Evolutionary conservation across 176 grass and related monocot species (phyloP).

Genomic region (Oropetium thomaeum): DNA sequence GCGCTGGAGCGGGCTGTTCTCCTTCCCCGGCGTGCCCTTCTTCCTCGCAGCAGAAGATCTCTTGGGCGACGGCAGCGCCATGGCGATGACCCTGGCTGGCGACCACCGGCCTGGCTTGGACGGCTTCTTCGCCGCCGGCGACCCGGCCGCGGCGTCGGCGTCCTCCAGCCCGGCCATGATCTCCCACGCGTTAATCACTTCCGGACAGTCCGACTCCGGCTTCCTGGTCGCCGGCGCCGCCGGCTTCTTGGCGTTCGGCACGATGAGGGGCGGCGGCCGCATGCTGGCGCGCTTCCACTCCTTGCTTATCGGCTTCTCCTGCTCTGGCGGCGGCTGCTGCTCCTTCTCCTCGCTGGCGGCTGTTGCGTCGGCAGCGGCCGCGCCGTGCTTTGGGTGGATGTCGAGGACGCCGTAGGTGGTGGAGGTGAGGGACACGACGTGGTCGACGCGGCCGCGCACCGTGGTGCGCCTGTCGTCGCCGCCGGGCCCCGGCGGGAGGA

Average conservation of each 20-base stretch:
- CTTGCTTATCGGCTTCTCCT: slow-evolving; percentile 58
- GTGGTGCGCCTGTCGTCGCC: slow-evolving; percentile 34
- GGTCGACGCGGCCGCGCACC: slow-evolving; percentile 48
- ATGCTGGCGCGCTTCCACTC: slow-evolving; percentile 53
- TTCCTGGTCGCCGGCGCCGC: background rate
- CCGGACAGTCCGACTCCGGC: slow-evolving; percentile 48
- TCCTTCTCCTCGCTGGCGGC: background rate
- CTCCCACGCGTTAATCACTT: slow-evolving; percentile 93
- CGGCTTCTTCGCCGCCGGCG: slow-evolving; percentile 67
- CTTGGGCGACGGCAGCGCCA: slow-evolving; percentile 56
- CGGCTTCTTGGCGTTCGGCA: slow-evolving; percentile 49
- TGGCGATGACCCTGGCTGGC: slow-evolving; percentile 46
- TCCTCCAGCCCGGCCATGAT: slow-evolving; percentile 89
- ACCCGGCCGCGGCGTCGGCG: slow-evolving; percentile 29
- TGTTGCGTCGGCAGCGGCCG: background rate
- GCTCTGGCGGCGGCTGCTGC: slow-evolving; percentile 20
- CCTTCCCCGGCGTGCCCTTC: slow-evolving; percentile 61
- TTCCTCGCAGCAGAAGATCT: slow-evolving; percentile 28
- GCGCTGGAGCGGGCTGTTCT: slow-evolving; percentile 73
- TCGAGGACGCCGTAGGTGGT: slow-evolving; percentile 88
- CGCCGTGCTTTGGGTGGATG: slow-evolving; percentile 41
- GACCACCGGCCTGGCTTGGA: slow-evolving; percentile 57
- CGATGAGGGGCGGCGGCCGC: slow-evolving; percentile 41
- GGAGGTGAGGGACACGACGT: slow-evolving; percentile 93
- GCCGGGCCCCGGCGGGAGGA: slow-evolving; percentile 60